Evolutionary conservation across 768 basidiomycete species (phyloP).

Genomic region (Amanita rubescens): DNA sequence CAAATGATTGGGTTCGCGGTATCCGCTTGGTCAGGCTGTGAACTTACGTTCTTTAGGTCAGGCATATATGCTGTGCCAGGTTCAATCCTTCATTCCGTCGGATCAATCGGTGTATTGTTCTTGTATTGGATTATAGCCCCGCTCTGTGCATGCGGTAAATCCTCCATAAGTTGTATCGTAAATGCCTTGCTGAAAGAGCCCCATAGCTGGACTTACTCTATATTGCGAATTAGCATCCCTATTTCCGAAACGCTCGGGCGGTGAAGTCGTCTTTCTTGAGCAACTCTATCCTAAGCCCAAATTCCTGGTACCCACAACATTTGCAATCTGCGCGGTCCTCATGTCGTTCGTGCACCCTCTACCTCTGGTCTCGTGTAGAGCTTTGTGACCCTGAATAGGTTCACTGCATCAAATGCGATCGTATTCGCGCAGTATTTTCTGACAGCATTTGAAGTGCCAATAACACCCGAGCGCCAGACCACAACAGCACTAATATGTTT

Average conservation of each 20-base stretch:
- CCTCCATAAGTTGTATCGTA: too few species aligned
- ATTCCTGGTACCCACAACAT: slow-evolving; percentile 35
- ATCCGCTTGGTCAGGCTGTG: background rate
- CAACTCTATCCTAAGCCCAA: slow-evolving; percentile 37
- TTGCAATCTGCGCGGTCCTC: slow-evolving; percentile 31
- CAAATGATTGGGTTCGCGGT: slow-evolving; percentile 25
- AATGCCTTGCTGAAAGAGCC: background rate
- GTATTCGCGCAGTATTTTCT: slow-evolving; percentile 33
- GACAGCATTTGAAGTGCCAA: slow-evolving; percentile 23
- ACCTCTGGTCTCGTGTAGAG: background rate
- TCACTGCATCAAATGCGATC: slow-evolving; percentile 27
- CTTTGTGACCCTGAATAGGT: slow-evolving; percentile 12
- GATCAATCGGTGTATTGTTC: slow-evolving; percentile 26
- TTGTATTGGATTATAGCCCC: slow-evolving; percentile 26
- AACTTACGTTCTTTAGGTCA: slow-evolving; percentile 16
- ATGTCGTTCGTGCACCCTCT: slow-evolving; percentile 22
- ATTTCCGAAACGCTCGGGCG: slow-evolving; percentile 42
- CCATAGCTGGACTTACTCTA: slow-evolving; percentile 26
- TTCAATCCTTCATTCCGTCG: slow-evolving; percentile 26
- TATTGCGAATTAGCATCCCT: slow-evolving; percentile 40
- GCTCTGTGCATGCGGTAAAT: slow-evolving; percentile 25
- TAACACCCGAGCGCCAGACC: slow-evolving; percentile 23
- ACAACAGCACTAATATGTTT: slow-evolving; percentile 18
- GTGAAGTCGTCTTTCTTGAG: slow-evolving; percentile 42
- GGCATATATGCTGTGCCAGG: slow-evolving; percentile 32